Base-by-base conservation (phyloP, 371 early-diverging fungal species). In the Mortierella sp. region DNA sequence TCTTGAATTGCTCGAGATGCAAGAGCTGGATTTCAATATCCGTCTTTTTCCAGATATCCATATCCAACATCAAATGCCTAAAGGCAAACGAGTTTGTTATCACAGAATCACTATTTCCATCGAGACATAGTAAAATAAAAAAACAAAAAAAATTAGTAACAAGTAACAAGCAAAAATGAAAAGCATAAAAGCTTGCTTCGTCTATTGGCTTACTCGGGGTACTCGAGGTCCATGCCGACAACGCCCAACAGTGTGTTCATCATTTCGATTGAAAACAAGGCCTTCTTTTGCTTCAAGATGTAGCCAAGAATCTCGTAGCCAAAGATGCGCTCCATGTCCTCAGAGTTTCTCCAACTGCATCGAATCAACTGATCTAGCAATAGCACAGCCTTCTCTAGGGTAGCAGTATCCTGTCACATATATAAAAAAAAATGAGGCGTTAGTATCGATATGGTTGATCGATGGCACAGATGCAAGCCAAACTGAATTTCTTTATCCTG, bases 241-340 rank as follows among this genome's bases (percentile, higher is more conserved):
- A 94, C 88, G 1, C 84, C 83, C 28, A 93, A 76, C 20, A 94
- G 68, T 0, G 89, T 78, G 54, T 94, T 92, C 75, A 94, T 67
- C 62, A 90, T 73, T 16, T 91, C 89, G 26, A 86, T 77, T 1
- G 89, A 90, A 37, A 93, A 86, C 20, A 93, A 75, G 1, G 88
- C 86, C 49, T 88, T 84, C 78, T 93, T 93, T 62, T 87, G 85
- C 64, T 91, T 93, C 28, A 94, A 54, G 8, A 94, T 71, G 59
- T 87, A 87, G 0, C 91, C 91, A n/a, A 94, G 79, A 26, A 93
- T 89, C 70, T 94, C 94, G 62, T 93, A 94, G 2, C 93, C 92
- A 77, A 91, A 90, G 30, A 86, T 86, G 24, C 90, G 84, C 65
- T 93, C 93, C 93, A 93, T 93, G 60, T 94, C 94, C 68, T 92